These are phyloP conservation scores for Blepharisma japonicum DNA, from an alignment of 73 alveolate species.

Conservation along the genomic window DNA sequence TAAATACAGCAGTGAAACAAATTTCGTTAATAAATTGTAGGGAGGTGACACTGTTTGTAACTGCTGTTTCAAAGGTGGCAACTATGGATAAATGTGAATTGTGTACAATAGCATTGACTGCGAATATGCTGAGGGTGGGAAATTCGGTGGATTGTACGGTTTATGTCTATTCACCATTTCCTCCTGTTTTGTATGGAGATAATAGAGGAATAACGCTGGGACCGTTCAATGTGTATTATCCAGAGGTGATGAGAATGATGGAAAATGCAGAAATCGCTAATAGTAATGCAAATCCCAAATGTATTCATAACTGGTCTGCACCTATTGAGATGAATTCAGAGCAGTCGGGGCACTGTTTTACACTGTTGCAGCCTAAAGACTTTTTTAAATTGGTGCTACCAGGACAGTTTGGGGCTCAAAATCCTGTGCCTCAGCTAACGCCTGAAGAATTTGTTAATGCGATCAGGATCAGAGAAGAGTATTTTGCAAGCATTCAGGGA, in stretches of 20 bases:
- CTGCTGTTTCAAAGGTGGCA: slow-evolving; percentile 70
- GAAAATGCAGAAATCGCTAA: slow-evolving; percentile 62
- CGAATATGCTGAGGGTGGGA: slow-evolving; percentile 76
- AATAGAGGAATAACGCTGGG: slow-evolving; percentile 81
- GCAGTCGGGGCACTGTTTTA: slow-evolving; percentile 23
- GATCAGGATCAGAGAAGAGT: slow-evolving; percentile 60
- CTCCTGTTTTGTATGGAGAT: slow-evolving; percentile 88
- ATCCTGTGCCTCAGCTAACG: slow-evolving; percentile 65
- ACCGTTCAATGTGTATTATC: slow-evolving; percentile 83
- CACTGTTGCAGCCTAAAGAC: slow-evolving; percentile 50
- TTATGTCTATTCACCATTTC: slow-evolving; percentile 60
- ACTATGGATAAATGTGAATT: slow-evolving; percentile 89
- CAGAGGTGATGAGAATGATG: slow-evolving; percentile 60
- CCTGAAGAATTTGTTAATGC: slow-evolving; percentile 80
- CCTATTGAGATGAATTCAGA: slow-evolving; percentile 57
- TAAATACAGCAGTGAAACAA: slow-evolving; percentile 68
- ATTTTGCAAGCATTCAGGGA: slow-evolving; percentile 66
- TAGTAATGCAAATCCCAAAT: slow-evolving; percentile 41
- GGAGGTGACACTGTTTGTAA: slow-evolving; percentile 75
- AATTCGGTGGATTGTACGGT: slow-evolving; percentile 85
- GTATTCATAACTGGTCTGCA: slow-evolving; percentile 63
- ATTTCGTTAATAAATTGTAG: slow-evolving; percentile 64
- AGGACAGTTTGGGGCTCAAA: slow-evolving; percentile 53
- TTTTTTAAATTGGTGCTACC: slow-evolving; percentile 59
- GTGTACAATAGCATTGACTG: slow-evolving; percentile 60